phyloP scores from a whole-genome alignment of 306 rosid genomes.

The Vicia sativa region DNA sequence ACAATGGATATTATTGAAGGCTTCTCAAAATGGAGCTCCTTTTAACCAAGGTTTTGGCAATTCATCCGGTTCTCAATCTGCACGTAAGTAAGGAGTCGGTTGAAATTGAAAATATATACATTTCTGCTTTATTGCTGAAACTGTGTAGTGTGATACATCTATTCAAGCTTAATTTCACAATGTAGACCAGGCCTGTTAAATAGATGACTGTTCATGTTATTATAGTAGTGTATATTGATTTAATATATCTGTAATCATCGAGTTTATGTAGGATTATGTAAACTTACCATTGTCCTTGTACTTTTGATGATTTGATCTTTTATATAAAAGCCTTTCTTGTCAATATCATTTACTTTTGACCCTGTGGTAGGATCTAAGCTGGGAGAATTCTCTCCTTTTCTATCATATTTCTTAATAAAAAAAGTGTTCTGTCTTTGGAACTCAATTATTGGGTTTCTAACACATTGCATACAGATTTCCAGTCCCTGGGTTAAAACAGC shows the following conservation, averaged over 20 bases:
- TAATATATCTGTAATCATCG: slow-evolving; percentile 5
- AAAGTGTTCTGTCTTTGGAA: neutral
- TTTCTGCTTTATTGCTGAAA: slow-evolving; percentile 20
- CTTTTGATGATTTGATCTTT: slow-evolving; percentile 15
- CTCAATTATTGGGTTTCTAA: neutral
- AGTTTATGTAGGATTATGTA: slow-evolving; percentile 15
- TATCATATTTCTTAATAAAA: neutral
- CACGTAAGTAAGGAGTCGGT: slow-evolving; percentile 41
- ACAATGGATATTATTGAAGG: slow-evolving; percentile 48
- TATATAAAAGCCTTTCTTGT: slow-evolving; percentile 16
- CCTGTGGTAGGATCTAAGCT: neutral
- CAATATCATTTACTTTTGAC: slow-evolving; percentile 20
- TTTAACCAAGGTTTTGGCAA: slow-evolving; percentile 51
- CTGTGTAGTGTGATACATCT: slow-evolving; percentile 16
- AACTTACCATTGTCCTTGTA: slow-evolving; percentile 11
- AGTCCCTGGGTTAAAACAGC: slow-evolving; percentile 26
- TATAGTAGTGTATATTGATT: slow-evolving; percentile 20
- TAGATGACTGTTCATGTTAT: slow-evolving; percentile 21
- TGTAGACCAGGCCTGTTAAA: slow-evolving; percentile 23
- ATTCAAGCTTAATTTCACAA: slow-evolving; percentile 25
- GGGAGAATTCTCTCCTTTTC: neutral
- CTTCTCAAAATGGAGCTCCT: slow-evolving; percentile 81
- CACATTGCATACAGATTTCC: slow-evolving; percentile 4
- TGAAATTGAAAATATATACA: slow-evolving; percentile 30
- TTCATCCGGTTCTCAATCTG: slow-evolving; percentile 62